Conservation (phyloP, 148 eudicot genomes). For the Vaccinium myrtillus region DNA sequence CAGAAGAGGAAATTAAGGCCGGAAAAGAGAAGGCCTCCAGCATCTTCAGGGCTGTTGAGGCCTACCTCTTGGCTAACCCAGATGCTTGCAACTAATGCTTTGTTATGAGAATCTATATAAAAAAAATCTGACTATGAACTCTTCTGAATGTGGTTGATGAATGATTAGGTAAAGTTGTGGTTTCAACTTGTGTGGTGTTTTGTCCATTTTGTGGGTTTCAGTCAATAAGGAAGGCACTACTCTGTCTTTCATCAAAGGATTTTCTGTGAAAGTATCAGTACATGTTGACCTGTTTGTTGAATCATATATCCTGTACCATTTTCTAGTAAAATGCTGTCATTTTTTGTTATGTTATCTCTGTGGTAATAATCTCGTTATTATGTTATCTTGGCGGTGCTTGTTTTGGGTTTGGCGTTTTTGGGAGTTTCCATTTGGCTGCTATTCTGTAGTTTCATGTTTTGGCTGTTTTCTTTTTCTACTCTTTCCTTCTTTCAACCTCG, state of each 20-base stretch:
- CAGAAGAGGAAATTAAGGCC: constrained; percentile 15
- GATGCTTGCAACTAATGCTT: constrained; percentile 4
- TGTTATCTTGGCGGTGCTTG: no score
- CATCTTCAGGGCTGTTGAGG: constrained; percentile 25
- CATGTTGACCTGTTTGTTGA: background rate
- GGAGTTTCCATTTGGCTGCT: no score
- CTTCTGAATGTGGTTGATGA: background rate
- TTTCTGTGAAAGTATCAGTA: background rate
- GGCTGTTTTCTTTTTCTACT: no score
- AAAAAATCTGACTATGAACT: background rate
- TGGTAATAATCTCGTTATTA: no score
- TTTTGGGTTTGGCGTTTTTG: no score
- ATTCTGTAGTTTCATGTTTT: no score
- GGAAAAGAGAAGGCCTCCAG: constrained; percentile 14
- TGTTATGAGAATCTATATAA: background rate
- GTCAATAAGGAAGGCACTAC: background rate
- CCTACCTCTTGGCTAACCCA: constrained; percentile 19
- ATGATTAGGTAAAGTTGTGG: background rate
- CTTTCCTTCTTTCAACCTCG: no score
- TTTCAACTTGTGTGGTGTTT: background rate
- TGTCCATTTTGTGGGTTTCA: no score
- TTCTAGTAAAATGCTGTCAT: no score
- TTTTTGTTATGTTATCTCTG: no score
- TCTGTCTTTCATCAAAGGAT: background rate
- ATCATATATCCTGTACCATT: background rate